A percentile compares a stretch with the other conserved stretches of the same genome.
phyloP scores from a whole-genome alignment of 768 basidiomycete species.

The Tylopilus intermedius region DNA sequence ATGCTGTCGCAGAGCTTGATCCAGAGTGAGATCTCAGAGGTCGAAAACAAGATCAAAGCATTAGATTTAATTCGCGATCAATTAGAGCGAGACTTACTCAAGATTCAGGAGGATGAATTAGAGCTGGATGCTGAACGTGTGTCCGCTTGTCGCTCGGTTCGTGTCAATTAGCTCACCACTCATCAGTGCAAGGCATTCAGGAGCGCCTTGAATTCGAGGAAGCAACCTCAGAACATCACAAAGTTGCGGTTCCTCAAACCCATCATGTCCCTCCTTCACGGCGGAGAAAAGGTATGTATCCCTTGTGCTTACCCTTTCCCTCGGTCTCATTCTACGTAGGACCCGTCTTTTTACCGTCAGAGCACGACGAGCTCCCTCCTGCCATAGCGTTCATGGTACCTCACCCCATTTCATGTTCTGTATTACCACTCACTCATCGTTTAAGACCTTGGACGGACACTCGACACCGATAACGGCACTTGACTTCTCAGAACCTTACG shows the following conservation, averaged over 20 bases:
- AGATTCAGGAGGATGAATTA: slow-evolving; percentile 89
- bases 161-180: slow-evolving; percentile 1
- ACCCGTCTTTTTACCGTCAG: slow-evolving; percentile 93
- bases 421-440: slow-evolving; percentile 10
- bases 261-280: slow-evolving; percentile 27
- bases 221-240: slow-evolving; percentile 29
- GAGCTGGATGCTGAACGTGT: slow-evolving; percentile 94
- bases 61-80: slow-evolving; percentile 76
- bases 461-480: slow-evolving; percentile 78
- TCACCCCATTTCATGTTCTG: slow-evolving; percentile 1
- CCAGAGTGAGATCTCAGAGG: slow-evolving; percentile 81
- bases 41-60: slow-evolving; percentile 83
- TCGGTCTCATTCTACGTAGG: slow-evolving; percentile 40
- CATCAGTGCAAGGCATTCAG: slow-evolving; percentile 79
- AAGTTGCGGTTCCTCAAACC: slow-evolving; percentile 6
- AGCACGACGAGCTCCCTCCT: slow-evolving; percentile 91
- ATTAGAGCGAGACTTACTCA: slow-evolving; percentile 77
- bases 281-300: slow-evolving; percentile 28
- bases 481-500: slow-evolving; percentile 97
- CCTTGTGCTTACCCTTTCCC: background rate
- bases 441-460: slow-evolving; percentile 77
- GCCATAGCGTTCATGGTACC: slow-evolving; percentile 95
- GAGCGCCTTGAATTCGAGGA: slow-evolving; percentile 78
- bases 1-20: slow-evolving; percentile 61
- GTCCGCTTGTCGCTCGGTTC: slow-evolving; percentile 28